Evolutionary conservation across 805 yeast species (phyloP), one percentile per base, ranked within the genome.

Genomic region (Huiozyma naganishii): DNA sequence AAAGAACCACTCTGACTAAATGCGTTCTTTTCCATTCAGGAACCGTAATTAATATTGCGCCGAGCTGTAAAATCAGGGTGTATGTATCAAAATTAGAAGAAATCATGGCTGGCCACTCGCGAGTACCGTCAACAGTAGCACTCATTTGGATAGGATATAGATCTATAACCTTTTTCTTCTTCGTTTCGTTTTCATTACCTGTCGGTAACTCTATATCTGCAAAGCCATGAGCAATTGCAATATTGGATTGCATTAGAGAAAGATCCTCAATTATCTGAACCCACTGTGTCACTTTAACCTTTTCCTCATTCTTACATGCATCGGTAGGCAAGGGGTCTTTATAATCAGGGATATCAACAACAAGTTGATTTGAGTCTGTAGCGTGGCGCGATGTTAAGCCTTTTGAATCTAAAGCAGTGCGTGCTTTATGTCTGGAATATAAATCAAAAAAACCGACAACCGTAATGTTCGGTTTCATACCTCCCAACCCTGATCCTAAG

Each of bases 71-170:
- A 50, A 92, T 92, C 55, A 92, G 71, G 0, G 97, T 90, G 57
- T 89, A 92, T 0, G 99, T 92, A 61, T 92, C 99, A 58, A 92
- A 88, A 57, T 92, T 92, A 3, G 95, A 88, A 0, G 95, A 83
- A 47, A 82, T 58, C 1, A 83, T 72, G 27, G 77, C 71, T 6
- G 59, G 52, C 1, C 49, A 37, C 10, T 52, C 52, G n/a, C 47
- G 43, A 12, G 49, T 47, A 1, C 45, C 41, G 34, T 47, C 52
- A 41, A 86, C 76, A 37, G 80, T 78, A 0, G 95, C 90, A 4
- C 94, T 80, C 97, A 92, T 92, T 56, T 92, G 98, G 51, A 92
- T 89, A 0, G 99, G 98, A 61, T 94, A 92, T 34, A 92, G 65
- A 60, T 92, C 99, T 54, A 92, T 88, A 51, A 68, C 81, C 49